Conservation (phyloP, 371 early-diverging fungal species). For the Sporodiniella umbellata region DNA sequence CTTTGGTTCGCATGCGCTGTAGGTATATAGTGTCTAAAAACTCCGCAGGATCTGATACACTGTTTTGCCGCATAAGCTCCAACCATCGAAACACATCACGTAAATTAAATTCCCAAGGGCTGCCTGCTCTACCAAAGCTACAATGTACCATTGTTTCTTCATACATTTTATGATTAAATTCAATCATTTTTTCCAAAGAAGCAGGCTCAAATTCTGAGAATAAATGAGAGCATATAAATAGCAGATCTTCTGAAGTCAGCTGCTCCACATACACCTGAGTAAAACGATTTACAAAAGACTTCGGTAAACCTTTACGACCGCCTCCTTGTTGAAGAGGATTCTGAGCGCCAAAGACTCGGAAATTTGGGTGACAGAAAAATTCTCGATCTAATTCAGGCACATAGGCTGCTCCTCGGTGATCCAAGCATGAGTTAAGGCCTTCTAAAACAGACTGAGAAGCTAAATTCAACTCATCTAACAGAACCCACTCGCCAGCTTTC, state of each 20-base stretch:
- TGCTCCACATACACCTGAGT: conserved; percentile 92
- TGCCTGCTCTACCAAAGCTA: conserved; percentile 81
- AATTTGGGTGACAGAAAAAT: conserved; percentile 79
- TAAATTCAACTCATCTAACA: conserved; percentile 99
- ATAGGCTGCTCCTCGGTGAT: conserved; percentile 96
- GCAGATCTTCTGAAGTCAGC: conserved; percentile 73
- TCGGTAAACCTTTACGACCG: conserved; percentile 98
- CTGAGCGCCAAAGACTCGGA: conserved; percentile 98
- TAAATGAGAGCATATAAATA: conserved; percentile 69
- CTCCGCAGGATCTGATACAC: conserved; percentile 59
- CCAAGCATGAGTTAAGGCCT: conserved; percentile 98
- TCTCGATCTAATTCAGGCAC: conserved; percentile 91
- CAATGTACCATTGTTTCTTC: conserved; percentile 78
- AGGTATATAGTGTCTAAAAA: conserved; percentile 80
- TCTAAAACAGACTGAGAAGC: conserved; percentile 99
- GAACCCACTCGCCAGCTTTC: conserved; percentile 96
- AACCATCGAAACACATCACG: conserved; percentile 96
- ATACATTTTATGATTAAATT: conserved; percentile 86
- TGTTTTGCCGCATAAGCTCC: conserved; percentile 65
- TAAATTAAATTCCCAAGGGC: conserved; percentile 98
- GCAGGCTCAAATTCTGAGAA: conserved; percentile 59
- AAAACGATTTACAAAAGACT: conserved; percentile 98
- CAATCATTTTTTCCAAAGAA: conserved; percentile 70
- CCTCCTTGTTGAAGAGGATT: conserved; percentile 97
- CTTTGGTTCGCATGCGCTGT: conserved; percentile 83